Evolutionary conservation across 1,284 basidiomycete species (phyloP), one percentile per base, ranked within the genome.

Genomic region (Phlebopus sp.): DNA sequence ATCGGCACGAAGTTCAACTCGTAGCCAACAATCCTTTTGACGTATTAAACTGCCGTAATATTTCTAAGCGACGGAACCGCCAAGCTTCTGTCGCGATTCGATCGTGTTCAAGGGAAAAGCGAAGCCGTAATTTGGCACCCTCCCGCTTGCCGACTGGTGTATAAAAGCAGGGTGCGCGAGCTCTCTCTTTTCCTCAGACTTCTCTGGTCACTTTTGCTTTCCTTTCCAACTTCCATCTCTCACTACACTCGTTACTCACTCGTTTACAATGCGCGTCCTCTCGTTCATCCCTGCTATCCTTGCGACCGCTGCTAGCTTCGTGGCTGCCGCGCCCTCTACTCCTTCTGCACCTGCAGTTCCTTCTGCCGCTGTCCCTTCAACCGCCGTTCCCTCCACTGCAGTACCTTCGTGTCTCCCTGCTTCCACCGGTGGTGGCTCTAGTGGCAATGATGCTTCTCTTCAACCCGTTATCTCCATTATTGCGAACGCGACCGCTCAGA

Each of bases 281-380:
- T 60, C 56, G 3, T 61, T 59, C 4, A 43, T 59, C 43, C 57
- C 59, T 45, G 47, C 56, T 30, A 32, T 56, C 46, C 41, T 59
- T 5, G 41, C 56, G 23, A 53, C 49, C 1, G 56, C 44, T 5
- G 25, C 54, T 4, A 42, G 53, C 47, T 53, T 56, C n/a, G 56
- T 58, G 6, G 44, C 48, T 41, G 55, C 55, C 4, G 44, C 30
- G 2, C 55, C 55, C 6, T 3, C 37, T 6, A 56, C 43, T 0
- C 56, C 54, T 11, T 23, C 21, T 23, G 2, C 54, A 3, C 2
- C 27, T 9, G 27, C 27, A 11, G 27, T 29, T 29, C 27, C 46
- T 15, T 5, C 30, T 5, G 14, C 17, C n/a, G n/a, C 8, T 6
- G 19, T 36, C 10, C 34, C 46, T 13, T 5, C 30, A 3, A 14